Percentiles rank a stretch among this genome's conserved stretches.
phyloP scores from a whole-genome alignment of 2,329 filamentous ascomycete genomes.

The Monosporascus sp. region DNA sequence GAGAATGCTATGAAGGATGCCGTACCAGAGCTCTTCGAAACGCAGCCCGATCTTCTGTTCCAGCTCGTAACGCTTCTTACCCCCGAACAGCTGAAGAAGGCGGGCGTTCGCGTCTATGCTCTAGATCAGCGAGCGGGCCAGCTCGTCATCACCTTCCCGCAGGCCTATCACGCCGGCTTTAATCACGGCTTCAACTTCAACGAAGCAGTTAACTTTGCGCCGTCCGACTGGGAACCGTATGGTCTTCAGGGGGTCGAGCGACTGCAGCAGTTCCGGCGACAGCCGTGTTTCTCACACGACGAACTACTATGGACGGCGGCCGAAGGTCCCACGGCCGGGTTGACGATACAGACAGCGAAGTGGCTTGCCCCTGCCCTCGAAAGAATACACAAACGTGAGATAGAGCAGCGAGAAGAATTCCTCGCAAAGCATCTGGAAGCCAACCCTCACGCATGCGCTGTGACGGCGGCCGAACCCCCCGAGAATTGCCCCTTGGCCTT shows the following conservation, averaged over 20 bases:
- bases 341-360: constrained; percentile 83
- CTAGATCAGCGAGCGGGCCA: constrained; percentile 95
- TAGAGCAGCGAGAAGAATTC: constrained; percentile 63
- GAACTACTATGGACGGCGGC: constrained; percentile 90
- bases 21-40: constrained; percentile 93
- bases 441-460: constrained; percentile 48
- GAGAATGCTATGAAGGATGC: constrained; percentile 93
- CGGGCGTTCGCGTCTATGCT: constrained; percentile 87
- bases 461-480: constrained; percentile 41
- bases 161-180: constrained; percentile 96
- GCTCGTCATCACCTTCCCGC: constrained; percentile 93
- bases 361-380: constrained; percentile 89
- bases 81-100: constrained; percentile 87
- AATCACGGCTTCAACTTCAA: constrained; percentile 99
- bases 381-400: constrained; percentile 70
- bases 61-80: constrained; percentile 95
- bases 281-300: constrained; percentile 96
- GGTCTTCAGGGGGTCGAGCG: constrained; percentile 82
- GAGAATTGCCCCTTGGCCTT: constrained; percentile 56
- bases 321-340: constrained; percentile 61
- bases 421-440: constrained; percentile 56
- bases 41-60: constrained; percentile 91
- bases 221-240: constrained; percentile 89
- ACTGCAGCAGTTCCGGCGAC: constrained; percentile 79
- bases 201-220: constrained; percentile 97